These are phyloP conservation scores for Leccinum boreale DNA, from an alignment of 768 basidiomycete species.

Conservation along the genomic window DNA sequence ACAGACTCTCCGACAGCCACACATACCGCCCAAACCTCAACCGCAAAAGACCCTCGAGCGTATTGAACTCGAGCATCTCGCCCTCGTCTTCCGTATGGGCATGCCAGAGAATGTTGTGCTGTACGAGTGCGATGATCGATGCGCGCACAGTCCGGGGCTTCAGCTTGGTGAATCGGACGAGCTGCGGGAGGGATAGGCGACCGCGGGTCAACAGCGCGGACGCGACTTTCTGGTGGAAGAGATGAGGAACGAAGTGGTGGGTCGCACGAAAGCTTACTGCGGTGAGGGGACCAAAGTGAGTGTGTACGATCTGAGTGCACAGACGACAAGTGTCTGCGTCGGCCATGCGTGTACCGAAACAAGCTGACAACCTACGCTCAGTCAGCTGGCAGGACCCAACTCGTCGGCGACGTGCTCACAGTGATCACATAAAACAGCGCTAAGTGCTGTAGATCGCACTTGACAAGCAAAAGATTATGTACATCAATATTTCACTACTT, in stretches of 20 bases:
- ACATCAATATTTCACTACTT: not conserved
- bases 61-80: constrained; percentile 78
- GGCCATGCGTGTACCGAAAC: constrained; percentile 45
- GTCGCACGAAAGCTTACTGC: constrained; percentile 45
- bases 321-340: constrained; percentile 59
- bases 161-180: constrained; percentile 66
- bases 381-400: not conserved
- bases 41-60: constrained; percentile 78
- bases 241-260: not conserved
- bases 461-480: not conserved
- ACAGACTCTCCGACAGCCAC: constrained; percentile 65
- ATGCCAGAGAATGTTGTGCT: constrained; percentile 93
- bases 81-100: constrained; percentile 66
- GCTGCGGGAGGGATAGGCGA: constrained; percentile 66
- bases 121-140: constrained; percentile 73
- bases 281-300: constrained; percentile 63
- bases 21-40: constrained; percentile 82
- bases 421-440: constrained; percentile 11
- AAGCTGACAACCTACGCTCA: not conserved
- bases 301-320: constrained; percentile 58
- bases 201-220: constrained; percentile 75
- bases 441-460: not conserved
- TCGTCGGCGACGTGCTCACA: not conserved
- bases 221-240: constrained; percentile 57
- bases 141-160: constrained; percentile 68